Percentiles rank a stretch among this genome's conserved stretches.
These are phyloP conservation scores for Kuraishia cidri DNA, from an alignment of 805 yeast genomes.

Conservation along the genomic window DNA sequence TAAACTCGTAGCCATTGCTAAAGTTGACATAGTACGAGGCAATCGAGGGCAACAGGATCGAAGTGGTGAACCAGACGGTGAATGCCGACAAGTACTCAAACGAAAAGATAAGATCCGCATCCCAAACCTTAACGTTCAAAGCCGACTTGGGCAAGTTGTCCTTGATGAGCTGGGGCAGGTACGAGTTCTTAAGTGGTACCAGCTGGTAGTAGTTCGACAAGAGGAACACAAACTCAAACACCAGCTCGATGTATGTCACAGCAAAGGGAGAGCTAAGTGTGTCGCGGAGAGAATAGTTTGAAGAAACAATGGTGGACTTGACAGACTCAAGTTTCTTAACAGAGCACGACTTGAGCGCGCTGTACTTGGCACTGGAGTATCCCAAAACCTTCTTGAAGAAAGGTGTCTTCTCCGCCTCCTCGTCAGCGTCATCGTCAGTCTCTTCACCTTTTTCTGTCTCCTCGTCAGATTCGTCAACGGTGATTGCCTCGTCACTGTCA, in stretches of 20 bases:
- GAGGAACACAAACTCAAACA: conserved; percentile 13
- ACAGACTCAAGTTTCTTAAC: conserved; percentile 6
- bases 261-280: conserved; percentile 21
- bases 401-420: conserved; percentile 4
- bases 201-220: conserved; percentile 7
- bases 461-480: conserved; percentile 7
- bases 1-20: conserved; percentile 31
- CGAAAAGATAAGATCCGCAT: conserved; percentile 23
- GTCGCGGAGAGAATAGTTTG: conserved; percentile 18
- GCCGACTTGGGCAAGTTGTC: conserved; percentile 14
- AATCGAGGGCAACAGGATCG: conserved; percentile 30
- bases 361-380: conserved; percentile 2
- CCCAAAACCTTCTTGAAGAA: conserved; percentile 5
- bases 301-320: conserved; percentile 13
- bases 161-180: conserved; percentile 14
- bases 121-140: conserved; percentile 16
- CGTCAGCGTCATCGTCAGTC: conserved; percentile 3
- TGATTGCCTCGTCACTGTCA: conserved; percentile 3
- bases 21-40: conserved; percentile 45
- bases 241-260: conserved; percentile 14
- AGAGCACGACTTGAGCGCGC: conserved; percentile 2
- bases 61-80: conserved; percentile 27
- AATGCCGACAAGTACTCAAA: conserved; percentile 22
- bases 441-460: conserved; percentile 8
- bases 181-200: conserved; percentile 9